Conservation (phyloP, 2,329 filamentous ascomycete genomes). For the Stachybotrys chlorohalonatus region DNA sequence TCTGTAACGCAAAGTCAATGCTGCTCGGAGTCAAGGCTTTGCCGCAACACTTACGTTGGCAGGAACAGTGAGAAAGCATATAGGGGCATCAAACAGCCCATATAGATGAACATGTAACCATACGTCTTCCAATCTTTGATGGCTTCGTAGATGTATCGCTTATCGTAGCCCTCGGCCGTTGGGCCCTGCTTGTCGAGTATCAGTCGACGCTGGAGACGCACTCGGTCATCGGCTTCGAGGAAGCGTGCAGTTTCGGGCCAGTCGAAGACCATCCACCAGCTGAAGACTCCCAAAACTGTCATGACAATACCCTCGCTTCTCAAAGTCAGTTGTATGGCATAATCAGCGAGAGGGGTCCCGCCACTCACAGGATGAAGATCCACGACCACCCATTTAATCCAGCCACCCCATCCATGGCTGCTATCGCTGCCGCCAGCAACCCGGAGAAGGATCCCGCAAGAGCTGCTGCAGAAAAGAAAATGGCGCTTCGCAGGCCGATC, state of each 20-base stretch:
- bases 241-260: constrained; percentile 69
- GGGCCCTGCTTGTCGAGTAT: constrained; percentile 59
- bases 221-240: constrained; percentile 55
- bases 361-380: constrained; percentile 1
- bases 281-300: constrained; percentile 52
- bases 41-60: constrained; percentile 29
- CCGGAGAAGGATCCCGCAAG: constrained; percentile 19
- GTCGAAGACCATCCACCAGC: constrained; percentile 69
- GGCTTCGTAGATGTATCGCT: constrained; percentile 60
- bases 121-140: constrained; percentile 70
- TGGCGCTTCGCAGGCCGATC: constrained; percentile 5
- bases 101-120: constrained; percentile 37
- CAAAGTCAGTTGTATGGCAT: neutral
- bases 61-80: constrained; percentile 46
- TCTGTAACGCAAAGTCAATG: neutral
- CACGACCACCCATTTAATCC: constrained; percentile 7
- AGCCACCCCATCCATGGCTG: constrained; percentile 5
- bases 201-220: constrained; percentile 59
- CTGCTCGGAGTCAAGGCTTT: neutral
- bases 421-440: constrained; percentile 7
- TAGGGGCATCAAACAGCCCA: constrained; percentile 38
- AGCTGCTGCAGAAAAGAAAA: constrained; percentile 9
- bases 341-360: neutral
- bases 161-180: constrained; percentile 62
- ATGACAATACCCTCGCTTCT: constrained; percentile 53